Base-by-base conservation (phyloP, 1,284 basidiomycete genomes). In the Pseudozyma thailandica region DNA sequence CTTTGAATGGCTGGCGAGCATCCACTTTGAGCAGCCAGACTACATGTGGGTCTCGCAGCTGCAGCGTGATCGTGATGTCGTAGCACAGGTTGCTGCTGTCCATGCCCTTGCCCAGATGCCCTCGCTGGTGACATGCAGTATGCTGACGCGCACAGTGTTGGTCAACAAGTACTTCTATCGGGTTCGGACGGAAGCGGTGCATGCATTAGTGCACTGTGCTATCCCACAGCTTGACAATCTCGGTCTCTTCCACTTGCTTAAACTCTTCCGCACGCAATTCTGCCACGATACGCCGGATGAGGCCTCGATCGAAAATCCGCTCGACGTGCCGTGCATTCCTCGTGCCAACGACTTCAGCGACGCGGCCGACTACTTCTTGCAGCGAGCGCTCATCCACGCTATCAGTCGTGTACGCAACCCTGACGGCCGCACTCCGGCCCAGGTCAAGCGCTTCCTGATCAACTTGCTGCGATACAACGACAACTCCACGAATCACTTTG, bases 31-130 rank as follows among this genome's bases (percentile, higher is more conserved):
- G 57, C 95, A 98, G 85, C 92, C 92, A 50, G 94, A 96, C 82
- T 97, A 94, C 84, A 98, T 97, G 91, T 99, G 95, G 95, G 92
- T 97, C 47, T 93, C 91, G 53, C 96, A 98, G 83, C 86, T 99
- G 45, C 93, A 97, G 84, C 87, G 94, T 51, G 96, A 99, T 83
- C 87, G 94, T 64, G 96, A 99, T 84, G 95, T 98, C n/a, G 91
- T 97, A 23, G 96, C 96, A 2, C 81, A 82, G 55, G 64, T 82
- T 18, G 61, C 71, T 15, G 81, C 81, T 1, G 74, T 82, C 13
- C 65, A 80, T 38, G 81, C 81, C 2, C 87, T 98, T 44, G 87
- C 90, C 9, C 88, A 89, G 75, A 89, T 91, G 78, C 91, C 92
- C 0, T 93, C 90, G 4, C 88, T 92, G 0, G 92, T 98, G 71